Conservation (phyloP, 2,329 filamentous ascomycete species). For the Fusarium sp. region DNA sequence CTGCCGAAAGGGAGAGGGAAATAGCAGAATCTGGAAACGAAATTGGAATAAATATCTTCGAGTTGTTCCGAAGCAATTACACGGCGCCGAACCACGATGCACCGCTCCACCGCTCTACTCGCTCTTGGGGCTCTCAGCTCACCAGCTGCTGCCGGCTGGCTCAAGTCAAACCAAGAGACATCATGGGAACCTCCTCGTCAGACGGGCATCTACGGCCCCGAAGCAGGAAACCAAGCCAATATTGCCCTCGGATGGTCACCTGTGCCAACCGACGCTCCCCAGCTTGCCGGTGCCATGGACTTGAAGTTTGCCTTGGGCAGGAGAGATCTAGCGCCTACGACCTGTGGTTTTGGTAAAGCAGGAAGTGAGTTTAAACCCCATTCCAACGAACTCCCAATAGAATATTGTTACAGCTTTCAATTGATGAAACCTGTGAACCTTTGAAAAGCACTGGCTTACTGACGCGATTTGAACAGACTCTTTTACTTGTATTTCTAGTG, state of each 20-base stretch:
- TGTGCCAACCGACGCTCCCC: conserved; percentile 47
- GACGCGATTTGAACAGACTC: conserved; percentile 37
- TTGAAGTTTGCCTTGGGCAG: conserved; percentile 46
- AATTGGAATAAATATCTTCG: not conserved
- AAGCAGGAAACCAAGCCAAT: conserved; percentile 36
- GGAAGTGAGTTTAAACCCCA: conserved; percentile 45
- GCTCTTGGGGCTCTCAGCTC: conserved; percentile 42
- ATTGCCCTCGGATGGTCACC: conserved; percentile 49
- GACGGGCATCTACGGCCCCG: conserved; percentile 32
- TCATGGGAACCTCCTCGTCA: conserved; percentile 48
- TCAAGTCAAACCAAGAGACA: conserved; percentile 40
- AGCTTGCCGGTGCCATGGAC: conserved; percentile 47
- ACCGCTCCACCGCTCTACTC: conserved; percentile 36
- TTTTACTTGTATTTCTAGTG: conserved; percentile 45
- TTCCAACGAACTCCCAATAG: not conserved
- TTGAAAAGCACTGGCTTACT: not conserved
- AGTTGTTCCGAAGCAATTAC: not conserved
- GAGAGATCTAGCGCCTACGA: conserved; percentile 42
- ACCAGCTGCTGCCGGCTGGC: conserved; percentile 38
- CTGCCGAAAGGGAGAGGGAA: not conserved
- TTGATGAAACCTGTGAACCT: not conserved
- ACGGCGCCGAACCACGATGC: conserved; percentile 24
- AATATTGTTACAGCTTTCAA: not conserved
- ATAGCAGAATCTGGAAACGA: not conserved
- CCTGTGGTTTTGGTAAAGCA: conserved; percentile 48